A percentile compares a stretch with the other conserved stretches of the same genome.
Conservation (phyloP, 1,284 basidiomycete genomes). For the Xerocomus nothofagi region DNA sequence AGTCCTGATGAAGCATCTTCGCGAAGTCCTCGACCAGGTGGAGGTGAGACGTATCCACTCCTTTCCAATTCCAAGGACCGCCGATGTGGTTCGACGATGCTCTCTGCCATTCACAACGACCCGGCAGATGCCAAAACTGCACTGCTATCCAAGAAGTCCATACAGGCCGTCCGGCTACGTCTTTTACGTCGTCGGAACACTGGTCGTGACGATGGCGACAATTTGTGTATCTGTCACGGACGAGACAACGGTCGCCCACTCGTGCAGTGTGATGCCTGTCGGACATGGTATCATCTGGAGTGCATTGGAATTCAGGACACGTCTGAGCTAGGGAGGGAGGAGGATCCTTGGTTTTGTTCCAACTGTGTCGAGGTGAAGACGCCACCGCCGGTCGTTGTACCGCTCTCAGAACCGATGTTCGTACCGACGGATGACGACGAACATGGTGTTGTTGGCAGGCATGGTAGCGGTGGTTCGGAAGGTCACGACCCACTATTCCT, state of each 20-base stretch:
- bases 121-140: slow-evolving; percentile 72
- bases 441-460: background rate
- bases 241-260: slow-evolving; percentile 64
- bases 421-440: slow-evolving; percentile 56
- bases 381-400: slow-evolving; percentile 36
- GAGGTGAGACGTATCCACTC: slow-evolving; percentile 64
- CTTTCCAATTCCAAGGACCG: slow-evolving; percentile 40
- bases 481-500: slow-evolving; percentile 56
- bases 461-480: slow-evolving; percentile 29
- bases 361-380: slow-evolving; percentile 49
- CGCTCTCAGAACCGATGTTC: slow-evolving; percentile 57
- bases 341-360: slow-evolving; percentile 73
- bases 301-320: slow-evolving; percentile 68
- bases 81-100: slow-evolving; percentile 14
- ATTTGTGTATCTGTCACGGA: slow-evolving; percentile 65
- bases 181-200: slow-evolving; percentile 39
- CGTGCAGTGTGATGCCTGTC: slow-evolving; percentile 76
- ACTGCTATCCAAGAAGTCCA: slow-evolving; percentile 64
- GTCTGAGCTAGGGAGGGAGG: slow-evolving; percentile 66
- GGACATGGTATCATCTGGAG: slow-evolving; percentile 73
- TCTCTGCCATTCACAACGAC: slow-evolving; percentile 56
- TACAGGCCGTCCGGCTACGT: slow-evolving; percentile 57
- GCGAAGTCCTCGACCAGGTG: slow-evolving; percentile 39
- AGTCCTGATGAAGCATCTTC: slow-evolving; percentile 29
- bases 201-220: slow-evolving; percentile 42